A percentile compares a stretch with the other conserved stretches of the same genome.
Evolutionary conservation across 371 early-diverging fungal genomes (phyloP).

Genomic region (Circinella umbellata): DNA sequence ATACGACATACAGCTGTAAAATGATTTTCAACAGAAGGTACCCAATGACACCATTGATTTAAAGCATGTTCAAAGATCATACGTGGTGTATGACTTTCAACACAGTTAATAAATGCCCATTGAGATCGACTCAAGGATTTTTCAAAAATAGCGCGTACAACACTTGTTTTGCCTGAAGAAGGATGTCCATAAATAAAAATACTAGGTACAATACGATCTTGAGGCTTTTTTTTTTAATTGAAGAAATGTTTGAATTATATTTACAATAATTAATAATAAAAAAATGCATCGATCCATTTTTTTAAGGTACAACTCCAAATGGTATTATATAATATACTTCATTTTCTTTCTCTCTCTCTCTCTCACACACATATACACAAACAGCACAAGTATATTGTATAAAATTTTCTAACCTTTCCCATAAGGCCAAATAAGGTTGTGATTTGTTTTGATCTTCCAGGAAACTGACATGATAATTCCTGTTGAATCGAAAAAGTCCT

Average conservation of each 20-base stretch:
- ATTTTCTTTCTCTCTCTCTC: not conserved
- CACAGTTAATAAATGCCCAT: conserved; percentile 70
- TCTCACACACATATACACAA: not conserved
- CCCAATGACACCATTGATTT: conserved; percentile 60
- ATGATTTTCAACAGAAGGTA: conserved; percentile 42
- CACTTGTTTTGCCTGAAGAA: conserved; percentile 78
- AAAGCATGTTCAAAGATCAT: conserved; percentile 78
- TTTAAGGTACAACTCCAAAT: no score
- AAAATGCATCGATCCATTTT: not conserved
- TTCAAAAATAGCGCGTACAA: conserved; percentile 53
- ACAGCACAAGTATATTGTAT: no score
- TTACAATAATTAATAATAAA: not conserved
- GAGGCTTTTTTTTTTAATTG: conserved; percentile 28
- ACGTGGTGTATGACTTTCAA: conserved; percentile 76
- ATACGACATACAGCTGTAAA: conserved; percentile 56
- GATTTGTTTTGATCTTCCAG: conserved; percentile 69
- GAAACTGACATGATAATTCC: conserved; percentile 45
- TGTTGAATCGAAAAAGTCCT: conserved; percentile 2
- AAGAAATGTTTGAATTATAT: not conserved
- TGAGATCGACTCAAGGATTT: conserved; percentile 25
- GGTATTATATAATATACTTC: no score
- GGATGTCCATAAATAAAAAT: conserved; percentile 72
- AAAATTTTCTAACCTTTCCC: conserved; percentile 45
- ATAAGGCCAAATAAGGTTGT: conserved; percentile 58
- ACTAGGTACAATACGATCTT: conserved; percentile 47